These are phyloP conservation scores for Chaetomiaceae sp. DNA, from an alignment of 2,329 filamentous ascomycete species.

Conservation along the genomic window DNA sequence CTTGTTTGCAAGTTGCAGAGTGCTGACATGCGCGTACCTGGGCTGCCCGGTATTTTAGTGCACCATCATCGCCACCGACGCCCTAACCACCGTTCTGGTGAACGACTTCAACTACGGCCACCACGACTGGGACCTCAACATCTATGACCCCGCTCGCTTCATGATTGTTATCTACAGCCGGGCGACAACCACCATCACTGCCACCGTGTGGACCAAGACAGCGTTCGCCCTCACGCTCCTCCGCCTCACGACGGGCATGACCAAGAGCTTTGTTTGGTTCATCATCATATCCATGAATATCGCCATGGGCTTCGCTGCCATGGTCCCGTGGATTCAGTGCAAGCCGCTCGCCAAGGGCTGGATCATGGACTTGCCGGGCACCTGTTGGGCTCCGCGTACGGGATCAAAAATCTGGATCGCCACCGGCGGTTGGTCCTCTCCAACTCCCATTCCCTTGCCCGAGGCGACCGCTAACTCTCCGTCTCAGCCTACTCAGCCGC, in stretches of 20 bases:
- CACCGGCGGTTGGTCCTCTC: not conserved
- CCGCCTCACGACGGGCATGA: not conserved
- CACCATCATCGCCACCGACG: not conserved
- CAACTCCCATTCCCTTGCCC: no score
- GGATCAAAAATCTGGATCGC: not conserved
- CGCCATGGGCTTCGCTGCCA: not conserved
- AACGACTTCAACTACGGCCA: not conserved
- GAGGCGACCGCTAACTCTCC: not conserved
- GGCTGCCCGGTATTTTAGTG: not conserved
- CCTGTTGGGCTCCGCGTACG: not conserved
- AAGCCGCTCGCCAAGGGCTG: not conserved
- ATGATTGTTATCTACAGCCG: not conserved
- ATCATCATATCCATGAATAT: slow-evolving; percentile 2
- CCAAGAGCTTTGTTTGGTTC: slow-evolving; percentile 3
- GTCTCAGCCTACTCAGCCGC: not conserved
- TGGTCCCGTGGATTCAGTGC: slow-evolving; percentile 1
- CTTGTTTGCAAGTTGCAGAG: no score
- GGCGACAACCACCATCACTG: not conserved
- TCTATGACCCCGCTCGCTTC: not conserved
- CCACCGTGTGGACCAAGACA: not conserved
- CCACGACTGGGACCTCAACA: not conserved
- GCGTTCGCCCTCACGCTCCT: not conserved
- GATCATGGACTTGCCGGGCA: not conserved
- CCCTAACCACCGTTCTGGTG: not conserved
- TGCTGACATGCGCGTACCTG: no score